Percentiles rank a stretch among this genome's conserved stretches.
Evolutionary conservation across 306 rosid genomes (phyloP).

Genomic region (Carpinus fangiana): DNA sequence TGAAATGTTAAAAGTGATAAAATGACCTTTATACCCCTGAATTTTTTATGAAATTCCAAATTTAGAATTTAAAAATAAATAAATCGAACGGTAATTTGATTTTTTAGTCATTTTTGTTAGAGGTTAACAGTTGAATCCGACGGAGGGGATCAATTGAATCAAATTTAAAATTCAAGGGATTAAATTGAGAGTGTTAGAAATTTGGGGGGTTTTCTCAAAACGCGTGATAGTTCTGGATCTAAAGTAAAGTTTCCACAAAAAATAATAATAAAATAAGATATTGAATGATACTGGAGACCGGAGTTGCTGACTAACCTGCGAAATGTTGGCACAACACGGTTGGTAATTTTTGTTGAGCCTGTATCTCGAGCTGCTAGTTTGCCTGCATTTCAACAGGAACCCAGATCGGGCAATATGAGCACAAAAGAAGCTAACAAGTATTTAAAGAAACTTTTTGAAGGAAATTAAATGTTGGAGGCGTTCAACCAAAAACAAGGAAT

Average conservation of each 20-base stretch:
- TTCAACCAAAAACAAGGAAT: neutral
- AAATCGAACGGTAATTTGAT: no score
- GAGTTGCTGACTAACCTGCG: slow-evolving; percentile 51
- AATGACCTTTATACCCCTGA: no score
- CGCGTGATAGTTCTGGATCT: no score
- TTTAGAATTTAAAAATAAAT: no score
- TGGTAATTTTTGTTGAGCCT: slow-evolving; percentile 43
- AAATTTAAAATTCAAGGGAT: no score
- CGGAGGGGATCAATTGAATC: no score
- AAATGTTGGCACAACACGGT: slow-evolving; percentile 61
- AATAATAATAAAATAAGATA: neutral
- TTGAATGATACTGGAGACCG: neutral
- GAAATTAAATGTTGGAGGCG: neutral
- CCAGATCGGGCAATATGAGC: neutral
- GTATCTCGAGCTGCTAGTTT: slow-evolving; percentile 45
- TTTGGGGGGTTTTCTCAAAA: no score
- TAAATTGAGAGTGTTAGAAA: no score
- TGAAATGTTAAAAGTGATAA: no score
- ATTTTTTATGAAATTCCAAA: no score
- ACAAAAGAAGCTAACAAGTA: neutral
- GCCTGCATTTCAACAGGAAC: slow-evolving; percentile 31
- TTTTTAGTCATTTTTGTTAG: no score
- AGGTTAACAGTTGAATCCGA: no score
- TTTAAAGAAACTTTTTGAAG: neutral
- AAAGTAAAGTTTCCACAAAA: neutral